Evolutionary conservation across 2,329 filamentous ascomycete genomes (phyloP).

Genomic region (Colletotrichum sp.): DNA sequence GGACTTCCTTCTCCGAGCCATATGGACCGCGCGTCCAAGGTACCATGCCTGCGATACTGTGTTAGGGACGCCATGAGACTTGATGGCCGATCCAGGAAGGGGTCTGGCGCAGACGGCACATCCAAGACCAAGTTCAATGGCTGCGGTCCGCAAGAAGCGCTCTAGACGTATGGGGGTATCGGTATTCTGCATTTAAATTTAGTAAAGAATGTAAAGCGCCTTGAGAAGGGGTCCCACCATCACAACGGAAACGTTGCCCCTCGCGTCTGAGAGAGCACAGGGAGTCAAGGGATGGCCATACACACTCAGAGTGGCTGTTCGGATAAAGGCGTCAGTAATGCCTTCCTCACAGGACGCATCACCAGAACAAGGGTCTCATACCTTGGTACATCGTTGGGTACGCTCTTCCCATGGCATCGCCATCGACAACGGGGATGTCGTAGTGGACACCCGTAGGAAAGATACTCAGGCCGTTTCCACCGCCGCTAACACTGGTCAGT

Average conservation of each 20-base stretch:
- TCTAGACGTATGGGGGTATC: constrained; percentile 40
- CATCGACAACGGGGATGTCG: constrained; percentile 41
- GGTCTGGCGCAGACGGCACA: constrained; percentile 40
- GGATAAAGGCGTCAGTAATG: not conserved
- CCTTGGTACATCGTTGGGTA: constrained; percentile 37
- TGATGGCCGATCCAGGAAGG: constrained; percentile 35
- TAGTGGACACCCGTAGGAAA: constrained; percentile 38
- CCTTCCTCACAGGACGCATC: not conserved
- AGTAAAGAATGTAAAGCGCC: not conserved
- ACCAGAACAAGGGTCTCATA: constrained; percentile 25
- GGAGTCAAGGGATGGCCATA: constrained; percentile 41
- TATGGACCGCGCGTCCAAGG: constrained; percentile 34
- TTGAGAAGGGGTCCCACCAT: constrained; percentile 23
- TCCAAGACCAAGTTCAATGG: constrained; percentile 42
- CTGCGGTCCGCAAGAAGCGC: constrained; percentile 37
- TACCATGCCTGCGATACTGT: constrained; percentile 40
- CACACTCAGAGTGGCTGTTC: constrained; percentile 39
- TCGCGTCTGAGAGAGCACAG: constrained; percentile 35
- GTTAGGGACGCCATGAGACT: constrained; percentile 35
- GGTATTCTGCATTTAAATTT: constrained; percentile 27
- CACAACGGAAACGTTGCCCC: constrained; percentile 25
- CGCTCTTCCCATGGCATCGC: constrained; percentile 42
- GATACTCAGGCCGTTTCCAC: constrained; percentile 42
- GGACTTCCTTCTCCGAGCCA: constrained; percentile 32
- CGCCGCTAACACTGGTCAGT: constrained; percentile 40